These are phyloP conservation scores for Acorus calamus DNA, from an alignment of 106 monocot genomes.

Conservation along the genomic window DNA sequence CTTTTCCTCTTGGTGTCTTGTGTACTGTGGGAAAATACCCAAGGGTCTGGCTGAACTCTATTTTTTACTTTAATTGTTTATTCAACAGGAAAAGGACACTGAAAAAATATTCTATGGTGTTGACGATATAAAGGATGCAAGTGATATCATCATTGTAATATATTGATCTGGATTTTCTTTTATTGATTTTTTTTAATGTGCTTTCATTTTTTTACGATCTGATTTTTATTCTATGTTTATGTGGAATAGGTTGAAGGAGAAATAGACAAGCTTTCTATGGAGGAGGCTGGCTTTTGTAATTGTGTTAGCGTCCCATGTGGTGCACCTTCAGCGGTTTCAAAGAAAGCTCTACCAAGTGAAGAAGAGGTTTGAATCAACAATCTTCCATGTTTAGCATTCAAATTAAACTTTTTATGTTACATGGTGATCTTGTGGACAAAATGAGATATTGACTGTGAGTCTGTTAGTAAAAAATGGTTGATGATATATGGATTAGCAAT, in stretches of 20 bases:
- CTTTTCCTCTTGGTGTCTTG: too few species aligned
- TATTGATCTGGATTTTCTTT: constrained; percentile 4
- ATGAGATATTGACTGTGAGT: too few species aligned
- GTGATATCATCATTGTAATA: constrained; percentile 80
- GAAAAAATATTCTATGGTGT: background rate
- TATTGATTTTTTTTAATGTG: background rate
- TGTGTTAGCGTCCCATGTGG: constrained; percentile 33
- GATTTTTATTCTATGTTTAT: background rate
- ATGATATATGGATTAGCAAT: too few species aligned
- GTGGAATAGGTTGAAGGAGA: constrained; percentile 41
- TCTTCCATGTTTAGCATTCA: too few species aligned
- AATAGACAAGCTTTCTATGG: constrained; percentile 29
- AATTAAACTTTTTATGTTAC: too few species aligned
- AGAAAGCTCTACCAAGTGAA: constrained; percentile 15
- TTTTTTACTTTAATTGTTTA: background rate
- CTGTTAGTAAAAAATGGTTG: too few species aligned
- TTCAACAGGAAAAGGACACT: background rate
- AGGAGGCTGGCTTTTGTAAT: constrained; percentile 26
- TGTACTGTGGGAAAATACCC: too few species aligned
- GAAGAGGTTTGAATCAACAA: constrained; percentile 6
- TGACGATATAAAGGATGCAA: constrained; percentile 10
- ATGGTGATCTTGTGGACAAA: too few species aligned
- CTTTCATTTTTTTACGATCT: background rate
- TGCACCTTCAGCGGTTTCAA: constrained; percentile 20
- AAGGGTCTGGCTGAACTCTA: background rate